These are phyloP conservation scores for Vigna nakashimae DNA, from an alignment of 306 rosid genomes.

Conservation along the genomic window DNA sequence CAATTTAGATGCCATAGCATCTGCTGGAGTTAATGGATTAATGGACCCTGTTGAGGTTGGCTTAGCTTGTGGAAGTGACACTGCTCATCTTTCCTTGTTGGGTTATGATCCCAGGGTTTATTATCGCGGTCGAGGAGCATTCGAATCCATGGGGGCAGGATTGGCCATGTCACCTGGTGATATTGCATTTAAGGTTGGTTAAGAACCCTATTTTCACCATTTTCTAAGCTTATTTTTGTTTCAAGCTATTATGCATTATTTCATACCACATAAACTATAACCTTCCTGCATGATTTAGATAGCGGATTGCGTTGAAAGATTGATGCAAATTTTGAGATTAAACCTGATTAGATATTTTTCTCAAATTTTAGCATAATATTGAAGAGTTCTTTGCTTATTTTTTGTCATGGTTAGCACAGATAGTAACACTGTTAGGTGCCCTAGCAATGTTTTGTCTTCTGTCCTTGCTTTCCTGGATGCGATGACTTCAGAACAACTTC, in stretches of 20 bases:
- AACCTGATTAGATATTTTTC: conserved; percentile 24
- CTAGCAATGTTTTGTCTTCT: not conserved
- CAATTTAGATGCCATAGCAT: conserved; percentile 84
- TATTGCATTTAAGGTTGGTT: conserved; percentile 89
- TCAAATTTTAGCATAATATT: not conserved
- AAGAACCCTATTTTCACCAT: conserved; percentile 8
- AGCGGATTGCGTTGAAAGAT: conserved; percentile 6
- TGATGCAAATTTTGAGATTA: conserved; percentile 13
- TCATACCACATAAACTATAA: conserved; percentile 13
- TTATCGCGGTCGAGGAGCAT: conserved; percentile 95
- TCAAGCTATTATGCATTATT: conserved; percentile 3
- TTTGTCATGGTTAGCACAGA: not conserved
- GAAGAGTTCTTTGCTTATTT: not conserved
- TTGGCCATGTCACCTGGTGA: conserved; percentile 98
- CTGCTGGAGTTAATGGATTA: conserved; percentile 90
- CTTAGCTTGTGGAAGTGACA: conserved; percentile 96
- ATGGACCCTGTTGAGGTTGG: conserved; percentile 99
- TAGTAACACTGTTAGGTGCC: not conserved
- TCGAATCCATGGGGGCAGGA: conserved; percentile 99
- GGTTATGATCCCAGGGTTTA: conserved; percentile 91
- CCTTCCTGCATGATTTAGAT: conserved; percentile 16
- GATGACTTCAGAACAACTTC: conserved; percentile 2
- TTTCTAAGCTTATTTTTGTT: conserved; percentile 10
- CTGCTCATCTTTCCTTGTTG: conserved; percentile 94
- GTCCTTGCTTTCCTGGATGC: not conserved